Evolutionary conservation across 148 eudicot species (phyloP), one percentile per base, ranked within the genome.

Genomic region (Camellia granthamiana): DNA sequence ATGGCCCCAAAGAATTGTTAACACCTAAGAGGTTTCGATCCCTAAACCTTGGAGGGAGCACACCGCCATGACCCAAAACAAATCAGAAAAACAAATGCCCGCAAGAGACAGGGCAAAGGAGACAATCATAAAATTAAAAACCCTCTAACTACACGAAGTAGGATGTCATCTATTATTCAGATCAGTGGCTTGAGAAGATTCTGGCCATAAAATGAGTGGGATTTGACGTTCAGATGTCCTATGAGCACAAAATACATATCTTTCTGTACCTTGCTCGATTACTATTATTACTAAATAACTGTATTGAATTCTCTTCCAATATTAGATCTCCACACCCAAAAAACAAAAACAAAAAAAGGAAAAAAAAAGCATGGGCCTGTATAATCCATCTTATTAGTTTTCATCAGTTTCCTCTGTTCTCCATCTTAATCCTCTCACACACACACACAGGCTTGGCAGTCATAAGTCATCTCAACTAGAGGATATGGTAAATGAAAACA

Each of bases 341-440:
- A 71, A 30, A 30, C 38, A 30, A 30, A 30, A 30, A 30, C 1
- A 1, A 30, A 30, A 30, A 30, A 30, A 30, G 1, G 38, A 1
- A 30, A 30, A 30, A 30, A 30, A 30, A 30, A 30, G 38, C 38
- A 30, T 30, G 38, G 38, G 38, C 38, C 38, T 30, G 38, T 30
- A 52, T 38, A 52, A 54, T 54, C 76, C 76, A 23, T 15, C n/a
- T 52, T 13, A 72, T 72, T 23, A 21, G 56, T 21, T 52, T 72
- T 71, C 58, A 58, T 76, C 42, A 61, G 68, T 62, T 59, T 59
- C 78, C 51, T 62, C 68, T 18, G 14, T 75, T n/a, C 12, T 44
- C 78, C 78, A 44, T 44, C 65, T 18, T 44, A 44, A 38, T 56
- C 64, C 49, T 58, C 49, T 58, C 2, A 51, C 49, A 15, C 14